A percentile compares a stretch with the other conserved stretches of the same genome.
phyloP scores from a whole-genome alignment of 2,329 filamentous ascomycete species.

The Teratosphaeria epicoccoides region DNA sequence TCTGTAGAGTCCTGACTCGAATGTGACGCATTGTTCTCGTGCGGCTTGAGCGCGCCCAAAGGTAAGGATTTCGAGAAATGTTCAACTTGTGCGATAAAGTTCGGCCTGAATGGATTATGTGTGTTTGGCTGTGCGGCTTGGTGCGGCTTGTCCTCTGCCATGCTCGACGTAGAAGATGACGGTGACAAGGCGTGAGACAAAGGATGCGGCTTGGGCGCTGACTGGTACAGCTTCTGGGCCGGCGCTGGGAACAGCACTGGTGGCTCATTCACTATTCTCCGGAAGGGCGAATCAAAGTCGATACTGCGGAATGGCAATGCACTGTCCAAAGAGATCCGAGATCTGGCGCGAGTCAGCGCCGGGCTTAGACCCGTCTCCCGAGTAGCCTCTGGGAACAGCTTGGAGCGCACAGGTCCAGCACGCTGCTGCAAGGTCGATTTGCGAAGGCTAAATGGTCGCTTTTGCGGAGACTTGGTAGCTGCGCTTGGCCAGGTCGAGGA shows the following conservation, averaged over 20 bases:
- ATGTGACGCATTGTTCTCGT: constrained; percentile 33
- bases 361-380: constrained; percentile 18
- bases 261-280: constrained; percentile 54
- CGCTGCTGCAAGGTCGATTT: constrained; percentile 84
- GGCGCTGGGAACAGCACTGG: constrained; percentile 29
- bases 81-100: constrained; percentile 41
- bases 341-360: constrained; percentile 29
- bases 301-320: constrained; percentile 56
- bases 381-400: constrained; percentile 28
- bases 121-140: constrained; percentile 2
- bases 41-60: constrained; percentile 49
- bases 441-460: constrained; percentile 43
- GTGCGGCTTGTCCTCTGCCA: constrained; percentile 44
- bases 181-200: constrained; percentile 78
- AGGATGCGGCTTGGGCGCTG: constrained; percentile 55
- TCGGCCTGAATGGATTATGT: constrained; percentile 20
- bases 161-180: constrained; percentile 71
- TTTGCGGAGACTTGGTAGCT: constrained; percentile 20
- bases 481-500: constrained; percentile 25
- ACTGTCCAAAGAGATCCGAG: constrained; percentile 70
- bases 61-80: constrained; percentile 70
- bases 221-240: constrained; percentile 23
- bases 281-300: constrained; percentile 54
- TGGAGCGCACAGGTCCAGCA: constrained; percentile 40
- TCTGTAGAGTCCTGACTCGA: constrained; percentile 31